Percentiles rank a stretch among this genome's conserved stretches.
These are phyloP conservation scores for Rhizopogon sp. DNA, from an alignment of 768 basidiomycete genomes.

Conservation along the genomic window DNA sequence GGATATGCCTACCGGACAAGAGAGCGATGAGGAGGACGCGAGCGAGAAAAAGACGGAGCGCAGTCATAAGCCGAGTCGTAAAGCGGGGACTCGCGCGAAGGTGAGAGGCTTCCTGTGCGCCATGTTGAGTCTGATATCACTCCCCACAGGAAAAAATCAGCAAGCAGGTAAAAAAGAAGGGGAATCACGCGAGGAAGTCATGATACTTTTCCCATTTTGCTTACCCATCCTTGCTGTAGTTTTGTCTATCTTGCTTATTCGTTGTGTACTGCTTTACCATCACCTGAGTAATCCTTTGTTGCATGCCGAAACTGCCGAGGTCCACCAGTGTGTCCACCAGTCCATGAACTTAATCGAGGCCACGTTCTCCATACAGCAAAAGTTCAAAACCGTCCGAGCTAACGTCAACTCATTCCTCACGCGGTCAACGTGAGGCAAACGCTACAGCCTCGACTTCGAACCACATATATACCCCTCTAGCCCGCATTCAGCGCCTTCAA, in stretches of 20 bases:
- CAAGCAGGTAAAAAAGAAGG: conserved; percentile 18
- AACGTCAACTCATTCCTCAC: not conserved
- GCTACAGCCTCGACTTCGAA: not conserved
- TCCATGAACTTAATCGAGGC: not conserved
- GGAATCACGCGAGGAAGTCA: conserved; percentile 18
- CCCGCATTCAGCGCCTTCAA: not conserved
- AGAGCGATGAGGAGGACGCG: conserved; percentile 24
- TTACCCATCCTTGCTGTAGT: not conserved
- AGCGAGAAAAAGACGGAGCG: conserved; percentile 23
- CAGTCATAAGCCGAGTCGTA: conserved; percentile 33
- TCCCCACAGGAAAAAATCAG: conserved; percentile 26
- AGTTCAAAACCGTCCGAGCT: not conserved
- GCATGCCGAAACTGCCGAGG: not conserved
- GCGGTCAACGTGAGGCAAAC: conserved; percentile 1
- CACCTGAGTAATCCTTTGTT: not conserved
- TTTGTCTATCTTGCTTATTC: not conserved
- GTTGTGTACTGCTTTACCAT: not conserved
- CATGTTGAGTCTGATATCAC: not conserved
- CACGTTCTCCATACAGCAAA: not conserved
- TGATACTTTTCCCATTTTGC: conserved; percentile 8
- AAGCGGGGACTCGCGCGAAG: conserved; percentile 36
- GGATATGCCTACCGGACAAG: conserved; percentile 26
- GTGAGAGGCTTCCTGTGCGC: conserved; percentile 16
- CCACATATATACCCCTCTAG: not conserved
- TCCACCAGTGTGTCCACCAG: not conserved